Conservation (phyloP, 2,329 filamentous ascomycete species). For the Xylariaceae sp. region DNA sequence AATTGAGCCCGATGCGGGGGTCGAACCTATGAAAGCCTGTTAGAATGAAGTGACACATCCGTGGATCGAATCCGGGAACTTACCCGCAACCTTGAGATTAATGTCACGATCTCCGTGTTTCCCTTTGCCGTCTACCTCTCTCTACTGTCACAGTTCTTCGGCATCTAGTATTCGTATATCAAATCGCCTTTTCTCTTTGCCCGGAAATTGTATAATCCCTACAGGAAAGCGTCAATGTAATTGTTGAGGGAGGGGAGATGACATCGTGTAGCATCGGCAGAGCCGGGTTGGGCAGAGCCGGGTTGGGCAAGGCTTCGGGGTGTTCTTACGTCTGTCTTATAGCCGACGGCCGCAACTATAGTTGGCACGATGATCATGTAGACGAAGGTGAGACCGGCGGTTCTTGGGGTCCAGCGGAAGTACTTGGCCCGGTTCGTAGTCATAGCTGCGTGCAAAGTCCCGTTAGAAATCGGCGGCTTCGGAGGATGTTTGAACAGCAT, state of each 20-base stretch:
- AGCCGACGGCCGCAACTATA: slow-evolving; percentile 67
- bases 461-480: background rate
- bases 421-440: slow-evolving; percentile 81
- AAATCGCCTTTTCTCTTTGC: slow-evolving; percentile 86
- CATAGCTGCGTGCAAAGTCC: slow-evolving; percentile 60
- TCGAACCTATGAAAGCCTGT: slow-evolving; percentile 11
- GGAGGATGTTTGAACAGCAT: background rate
- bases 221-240: background rate
- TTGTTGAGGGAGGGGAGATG: background rate
- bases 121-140: too few relatives aligned
- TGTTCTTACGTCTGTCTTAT: slow-evolving; percentile 76
- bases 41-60: background rate
- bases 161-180: slow-evolving; percentile 68
- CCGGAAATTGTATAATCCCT: slow-evolving; percentile 84
- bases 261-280: background rate
- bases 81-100: slow-evolving; percentile 42
- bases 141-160: background rate
- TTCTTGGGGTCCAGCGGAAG: slow-evolving; percentile 89
- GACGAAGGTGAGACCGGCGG: slow-evolving; percentile 72
- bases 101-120: slow-evolving; percentile 72
- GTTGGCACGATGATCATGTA: slow-evolving; percentile 71
- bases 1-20: slow-evolving; percentile 23
- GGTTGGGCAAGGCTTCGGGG: too few relatives aligned
- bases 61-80: background rate
- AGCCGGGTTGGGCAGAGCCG: too few relatives aligned